Percentiles rank a stretch among this genome's conserved stretches.
These are phyloP conservation scores for Cyberlindnera japonica DNA, from an alignment of 805 yeast genomes.

Conservation along the genomic window DNA sequence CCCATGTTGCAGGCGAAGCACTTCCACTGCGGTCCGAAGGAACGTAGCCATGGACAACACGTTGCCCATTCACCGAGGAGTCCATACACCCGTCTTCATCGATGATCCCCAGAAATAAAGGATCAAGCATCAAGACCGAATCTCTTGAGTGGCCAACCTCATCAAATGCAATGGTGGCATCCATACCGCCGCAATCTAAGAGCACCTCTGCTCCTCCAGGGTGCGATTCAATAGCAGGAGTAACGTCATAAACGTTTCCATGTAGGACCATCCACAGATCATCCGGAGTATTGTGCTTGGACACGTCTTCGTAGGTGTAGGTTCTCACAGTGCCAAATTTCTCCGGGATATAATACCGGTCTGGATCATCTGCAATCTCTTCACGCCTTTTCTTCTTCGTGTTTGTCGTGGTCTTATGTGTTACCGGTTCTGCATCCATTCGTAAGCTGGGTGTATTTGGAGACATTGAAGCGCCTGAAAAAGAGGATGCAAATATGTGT, in stretches of 20 bases:
- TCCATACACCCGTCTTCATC: conserved; percentile 33
- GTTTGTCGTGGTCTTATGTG: conserved; percentile 14
- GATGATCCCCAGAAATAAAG: conserved; percentile 71
- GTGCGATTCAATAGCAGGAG: conserved; percentile 64
- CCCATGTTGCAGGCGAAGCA: background rate
- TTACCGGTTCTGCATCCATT: conserved; percentile 4
- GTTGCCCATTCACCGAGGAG: conserved; percentile 1
- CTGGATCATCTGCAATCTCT: background rate
- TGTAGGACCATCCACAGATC: conserved; percentile 84
- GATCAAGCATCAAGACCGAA: conserved; percentile 72
- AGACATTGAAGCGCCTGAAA: too few relatives aligned
- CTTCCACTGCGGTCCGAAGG: background rate
- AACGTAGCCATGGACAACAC: background rate
- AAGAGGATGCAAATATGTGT: too few relatives aligned
- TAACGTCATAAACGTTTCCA: conserved; percentile 74
- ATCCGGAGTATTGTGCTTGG: conserved; percentile 16
- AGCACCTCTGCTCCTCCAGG: conserved; percentile 73
- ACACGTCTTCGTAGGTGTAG: conserved; percentile 17
- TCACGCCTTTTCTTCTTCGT: conserved; percentile 11
- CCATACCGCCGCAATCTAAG: conserved; percentile 68
- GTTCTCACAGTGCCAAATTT: conserved; percentile 2
- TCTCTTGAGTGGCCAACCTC: conserved; percentile 98
- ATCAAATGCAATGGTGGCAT: conserved; percentile 79
- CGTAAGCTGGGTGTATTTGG: conserved; percentile 3
- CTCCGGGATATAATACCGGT: background rate